Evolutionary conservation across 106 monocot species (phyloP).

Genomic region (Ottelia alismoides): DNA sequence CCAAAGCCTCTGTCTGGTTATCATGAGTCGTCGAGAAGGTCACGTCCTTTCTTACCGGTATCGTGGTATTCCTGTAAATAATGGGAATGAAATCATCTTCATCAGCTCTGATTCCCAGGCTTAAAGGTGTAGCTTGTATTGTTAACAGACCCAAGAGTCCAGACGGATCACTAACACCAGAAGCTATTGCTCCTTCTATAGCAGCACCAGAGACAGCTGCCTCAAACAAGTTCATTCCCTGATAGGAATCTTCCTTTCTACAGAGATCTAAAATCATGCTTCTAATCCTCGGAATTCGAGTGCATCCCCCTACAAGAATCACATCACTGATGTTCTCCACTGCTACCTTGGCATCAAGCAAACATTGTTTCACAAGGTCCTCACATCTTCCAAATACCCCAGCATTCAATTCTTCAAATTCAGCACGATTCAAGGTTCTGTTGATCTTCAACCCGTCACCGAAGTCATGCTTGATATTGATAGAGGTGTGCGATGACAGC

Average conservation of each 20-base stretch:
- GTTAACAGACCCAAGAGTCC: constrained; percentile 61
- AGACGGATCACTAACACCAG: constrained; percentile 36
- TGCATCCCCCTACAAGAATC: constrained; percentile 70
- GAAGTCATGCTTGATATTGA: constrained; percentile 34
- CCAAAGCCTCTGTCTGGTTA: constrained; percentile 56
- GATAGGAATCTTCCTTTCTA: constrained; percentile 21
- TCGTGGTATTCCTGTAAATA: constrained; percentile 47
- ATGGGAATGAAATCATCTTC: constrained; percentile 25
- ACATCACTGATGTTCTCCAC: constrained; percentile 54
- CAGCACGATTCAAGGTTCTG: constrained; percentile 19
- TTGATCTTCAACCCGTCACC: constrained; percentile 19
- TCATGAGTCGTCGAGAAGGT: constrained; percentile 51
- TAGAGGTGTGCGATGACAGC: constrained; percentile 30
- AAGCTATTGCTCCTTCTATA: constrained; percentile 68
- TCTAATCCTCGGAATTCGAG: constrained; percentile 43
- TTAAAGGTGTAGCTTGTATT: constrained; percentile 45
- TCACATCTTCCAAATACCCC: constrained; percentile 43
- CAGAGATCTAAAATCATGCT: constrained; percentile 33
- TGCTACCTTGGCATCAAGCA: constrained; percentile 45
- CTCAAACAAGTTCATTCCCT: constrained; percentile 41
- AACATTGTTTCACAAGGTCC: constrained; percentile 33
- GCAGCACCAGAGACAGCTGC: constrained; percentile 65
- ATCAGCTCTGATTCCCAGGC: constrained; percentile 49
- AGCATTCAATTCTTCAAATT: constrained; percentile 40
- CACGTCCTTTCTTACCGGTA: constrained; percentile 59